These are phyloP conservation scores for Helenozyma baotianmanensis DNA, from an alignment of 805 yeast genomes.

Conservation along the genomic window DNA sequence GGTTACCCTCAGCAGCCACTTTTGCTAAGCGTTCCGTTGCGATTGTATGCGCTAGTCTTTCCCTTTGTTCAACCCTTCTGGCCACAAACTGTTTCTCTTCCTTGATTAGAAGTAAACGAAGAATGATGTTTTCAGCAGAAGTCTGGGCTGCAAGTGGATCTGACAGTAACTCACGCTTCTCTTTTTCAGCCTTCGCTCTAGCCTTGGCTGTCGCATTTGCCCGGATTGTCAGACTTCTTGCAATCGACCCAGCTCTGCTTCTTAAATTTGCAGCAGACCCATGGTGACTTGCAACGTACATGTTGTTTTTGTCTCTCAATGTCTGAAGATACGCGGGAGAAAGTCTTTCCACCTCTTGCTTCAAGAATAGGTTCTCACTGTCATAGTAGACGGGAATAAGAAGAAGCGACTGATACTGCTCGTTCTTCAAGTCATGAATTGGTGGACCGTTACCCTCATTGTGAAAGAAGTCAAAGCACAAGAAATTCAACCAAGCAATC, in stretches of 20 bases:
- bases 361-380: slow-evolving; percentile 41
- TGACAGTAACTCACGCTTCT: slow-evolving; percentile 15
- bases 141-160: slow-evolving; percentile 39
- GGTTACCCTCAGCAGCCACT: slow-evolving; percentile 42
- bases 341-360: slow-evolving; percentile 54
- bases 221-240: slow-evolving; percentile 61
- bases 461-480: slow-evolving; percentile 73
- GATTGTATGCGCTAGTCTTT: slow-evolving; percentile 49
- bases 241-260: slow-evolving; percentile 46
- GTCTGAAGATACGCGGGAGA: slow-evolving; percentile 50
- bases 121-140: slow-evolving; percentile 59
- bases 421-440: slow-evolving; percentile 54
- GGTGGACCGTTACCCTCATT: slow-evolving; percentile 81
- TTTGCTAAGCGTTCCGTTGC: slow-evolving; percentile 49
- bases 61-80: slow-evolving; percentile 57
- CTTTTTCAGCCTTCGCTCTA: slow-evolving; percentile 35
- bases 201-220: slow-evolving; percentile 65
- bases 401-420: slow-evolving; percentile 59
- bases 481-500: slow-evolving; percentile 61
- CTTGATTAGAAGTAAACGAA: slow-evolving; percentile 66
- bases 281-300: slow-evolving; percentile 14
- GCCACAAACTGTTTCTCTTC: slow-evolving; percentile 59
- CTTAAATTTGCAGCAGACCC: slow-evolving; percentile 9
- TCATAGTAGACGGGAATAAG: slow-evolving; percentile 65
- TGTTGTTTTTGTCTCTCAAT: slow-evolving; percentile 45